Evolutionary conservation across 306 rosid species (phyloP).

Genomic region (Mucuna pruriens): DNA sequence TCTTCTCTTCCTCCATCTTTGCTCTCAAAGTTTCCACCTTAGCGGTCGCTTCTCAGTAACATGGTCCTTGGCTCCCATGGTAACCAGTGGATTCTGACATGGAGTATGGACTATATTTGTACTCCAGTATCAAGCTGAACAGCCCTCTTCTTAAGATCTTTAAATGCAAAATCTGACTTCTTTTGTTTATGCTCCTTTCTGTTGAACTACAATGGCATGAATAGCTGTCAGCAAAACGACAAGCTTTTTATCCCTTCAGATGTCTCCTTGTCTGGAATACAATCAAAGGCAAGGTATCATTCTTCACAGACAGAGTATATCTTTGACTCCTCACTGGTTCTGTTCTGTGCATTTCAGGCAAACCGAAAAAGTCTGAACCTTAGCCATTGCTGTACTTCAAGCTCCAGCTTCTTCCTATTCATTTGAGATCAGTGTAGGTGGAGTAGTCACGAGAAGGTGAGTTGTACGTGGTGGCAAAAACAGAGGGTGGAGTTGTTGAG

Average conservation of each 20-base stretch:
- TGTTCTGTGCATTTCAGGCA: slow-evolving; percentile 23
- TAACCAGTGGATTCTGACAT: slow-evolving; percentile 44
- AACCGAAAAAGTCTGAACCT: slow-evolving; percentile 67
- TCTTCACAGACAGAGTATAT: slow-evolving; percentile 79
- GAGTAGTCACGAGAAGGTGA: too few species aligned
- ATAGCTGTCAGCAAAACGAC: slow-evolving; percentile 55
- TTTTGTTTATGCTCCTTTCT: slow-evolving; percentile 77
- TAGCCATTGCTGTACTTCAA: slow-evolving; percentile 86
- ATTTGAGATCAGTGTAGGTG: too few species aligned
- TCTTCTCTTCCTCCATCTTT: slow-evolving; percentile 78
- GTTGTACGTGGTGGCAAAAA: too few species aligned
- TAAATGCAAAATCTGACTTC: slow-evolving; percentile 68
- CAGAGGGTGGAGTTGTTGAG: too few species aligned
- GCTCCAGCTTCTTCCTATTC: too few species aligned
- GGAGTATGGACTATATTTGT: slow-evolving; percentile 69
- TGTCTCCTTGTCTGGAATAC: slow-evolving; percentile 82
- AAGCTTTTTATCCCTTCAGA: slow-evolving; percentile 89
- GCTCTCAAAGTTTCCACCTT: slow-evolving; percentile 68
- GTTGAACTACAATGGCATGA: slow-evolving; percentile 85
- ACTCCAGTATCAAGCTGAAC: slow-evolving; percentile 69
- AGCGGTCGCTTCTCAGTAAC: slow-evolving; percentile 66
- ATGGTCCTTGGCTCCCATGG: slow-evolving; percentile 51
- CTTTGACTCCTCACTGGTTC: slow-evolving; percentile 65
- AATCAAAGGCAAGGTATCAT: slow-evolving; percentile 74
- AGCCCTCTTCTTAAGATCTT: slow-evolving; percentile 78